Evolutionary conservation across 768 basidiomycete genomes (phyloP), one percentile per base, ranked within the genome.

Genomic region (Phanerodontia chrysosporium): DNA sequence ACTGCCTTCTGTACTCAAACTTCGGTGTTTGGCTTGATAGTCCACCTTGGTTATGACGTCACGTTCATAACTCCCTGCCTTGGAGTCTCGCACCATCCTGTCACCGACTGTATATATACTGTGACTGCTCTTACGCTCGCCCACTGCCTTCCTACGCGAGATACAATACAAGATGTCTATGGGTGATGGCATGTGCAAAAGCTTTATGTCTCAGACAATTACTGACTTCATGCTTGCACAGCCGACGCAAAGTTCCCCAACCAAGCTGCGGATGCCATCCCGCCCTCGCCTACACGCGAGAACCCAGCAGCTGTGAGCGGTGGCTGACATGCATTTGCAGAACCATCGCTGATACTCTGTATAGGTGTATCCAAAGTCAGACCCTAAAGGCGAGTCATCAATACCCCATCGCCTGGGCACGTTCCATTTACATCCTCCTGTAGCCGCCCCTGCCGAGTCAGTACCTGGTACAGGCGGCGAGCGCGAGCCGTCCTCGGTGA

Each of bases 281-380:
- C 80, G 10, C 81, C 81, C 9, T 75, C 75, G 14, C 77, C 81
- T 0, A 73, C 74, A 4, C 64, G 66, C 29, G 78, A 81, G 65
- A 83, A 82, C 59, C 79, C 77, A 5, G 80, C 76, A 13, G 72
- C 74, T 64, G 80, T 79, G 56, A 25, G 67, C 57, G 2, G n/a
- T n/a, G n/a, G n/a, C n/a, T n/a, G n/a, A n/a, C n/a, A n/a, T n/a
- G n/a, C n/a, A n/a, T n/a, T n/a, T n/a, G n/a, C n/a, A n/a, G n/a
- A n/a, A n/a, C n/a, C n/a, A n/a, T n/a, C n/a, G n/a, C n/a, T n/a
- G n/a, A 60, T 2, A 16, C 46, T 22, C 14, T 7, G 22, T 28
- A 3, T 49, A 83, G 80, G 80, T 82, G 5, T 83, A 75, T 59
- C 81, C 78, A 0, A 73, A 76, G 60, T 77, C 75, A 0, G 76